Base-by-base conservation (phyloP, 2,329 filamentous ascomycete genomes). In the Verticillium nonalfalfae region DNA sequence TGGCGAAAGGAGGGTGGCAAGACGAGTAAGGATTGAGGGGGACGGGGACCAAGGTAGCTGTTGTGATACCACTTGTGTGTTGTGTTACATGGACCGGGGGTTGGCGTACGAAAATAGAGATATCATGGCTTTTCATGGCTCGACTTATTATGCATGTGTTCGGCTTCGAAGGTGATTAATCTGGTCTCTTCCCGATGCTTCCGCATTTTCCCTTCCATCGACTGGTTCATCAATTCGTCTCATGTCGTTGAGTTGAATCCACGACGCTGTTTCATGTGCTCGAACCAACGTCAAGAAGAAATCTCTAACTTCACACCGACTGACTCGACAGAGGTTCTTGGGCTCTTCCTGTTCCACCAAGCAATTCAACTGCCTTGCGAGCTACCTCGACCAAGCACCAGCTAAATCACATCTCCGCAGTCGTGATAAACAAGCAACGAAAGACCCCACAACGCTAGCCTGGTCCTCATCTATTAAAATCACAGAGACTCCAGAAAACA, bases 1-100 rank as follows among this genome's bases (percentile, higher is more conserved):
- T 83, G 81, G 78, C 79, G 77, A 68, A 77, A 78, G 68, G 76
- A 78, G 68, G 56, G 56, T 5, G 13, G 26, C 56, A 57, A 57
- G 56, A 52, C 21, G 45, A 18, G 45, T 10, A 18, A 18, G 45
- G 45, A 52, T 21, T 52, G 18, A 18, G 45, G n/a, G 14, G n/a
- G 11, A 31, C 4, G 26, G 26, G 26, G 26, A 31, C 26, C 4
- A 31, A 31, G 26, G 26, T 31, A 31, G n/a, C n/a, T 26, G 45
- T 52, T 18, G 45, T 52, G 45, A 52, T 52, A 52, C 45, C 45
- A 52, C 45, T 52, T 52, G 45, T 52, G 45, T 52, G 45, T 52
- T 52, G 45, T 18, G 45, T 52, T 52, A 21, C 45, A 52, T 52
- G 45, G 45, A 52, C 45, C 18, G 45, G 26, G 26, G 26, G n/a